Conservation (phyloP, 768 basidiomycete species). For the Naganishia vishniacii region DNA sequence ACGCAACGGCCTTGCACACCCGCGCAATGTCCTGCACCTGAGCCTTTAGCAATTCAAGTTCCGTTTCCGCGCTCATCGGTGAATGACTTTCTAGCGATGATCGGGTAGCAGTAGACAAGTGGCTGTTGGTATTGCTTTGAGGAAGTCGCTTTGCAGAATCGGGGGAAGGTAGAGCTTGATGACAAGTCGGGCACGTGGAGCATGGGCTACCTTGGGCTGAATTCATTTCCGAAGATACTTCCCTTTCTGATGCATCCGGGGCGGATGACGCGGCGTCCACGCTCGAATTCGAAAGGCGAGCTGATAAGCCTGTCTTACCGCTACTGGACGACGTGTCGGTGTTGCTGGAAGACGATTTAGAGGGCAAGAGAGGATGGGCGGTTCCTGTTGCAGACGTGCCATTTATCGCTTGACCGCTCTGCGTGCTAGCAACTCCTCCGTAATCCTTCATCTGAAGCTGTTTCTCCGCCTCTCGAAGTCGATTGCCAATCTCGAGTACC, state of each 20-base stretch:
- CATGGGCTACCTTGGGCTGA: neutral
- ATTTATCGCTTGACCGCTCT: neutral
- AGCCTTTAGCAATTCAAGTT: slow-evolving; percentile 70
- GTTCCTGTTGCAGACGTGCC: neutral
- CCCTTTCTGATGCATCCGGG: neutral
- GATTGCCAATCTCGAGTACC: neutral
- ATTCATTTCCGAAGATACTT: neutral
- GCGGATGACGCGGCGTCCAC: neutral
- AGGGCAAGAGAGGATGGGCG: neutral
- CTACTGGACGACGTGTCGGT: slow-evolving; percentile 7
- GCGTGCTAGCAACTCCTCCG: neutral
- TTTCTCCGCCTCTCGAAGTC: neutral
- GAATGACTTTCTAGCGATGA: neutral
- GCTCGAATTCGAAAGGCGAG: slow-evolving; percentile 3
- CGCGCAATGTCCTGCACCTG: slow-evolving; percentile 77
- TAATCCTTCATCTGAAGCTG: neutral
- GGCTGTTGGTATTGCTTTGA: neutral
- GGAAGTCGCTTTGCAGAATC: neutral
- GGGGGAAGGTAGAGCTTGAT: neutral
- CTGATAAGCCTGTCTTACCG: neutral
- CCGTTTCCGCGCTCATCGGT: slow-evolving; percentile 52
- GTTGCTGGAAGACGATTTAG: slow-evolving; percentile 1
- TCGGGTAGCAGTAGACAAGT: neutral
- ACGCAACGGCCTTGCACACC: slow-evolving; percentile 73
- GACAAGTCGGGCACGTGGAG: slow-evolving; percentile 11